Conservation (phyloP, 2,329 filamentous ascomycete genomes). For the Endocalyx cinctus region DNA sequence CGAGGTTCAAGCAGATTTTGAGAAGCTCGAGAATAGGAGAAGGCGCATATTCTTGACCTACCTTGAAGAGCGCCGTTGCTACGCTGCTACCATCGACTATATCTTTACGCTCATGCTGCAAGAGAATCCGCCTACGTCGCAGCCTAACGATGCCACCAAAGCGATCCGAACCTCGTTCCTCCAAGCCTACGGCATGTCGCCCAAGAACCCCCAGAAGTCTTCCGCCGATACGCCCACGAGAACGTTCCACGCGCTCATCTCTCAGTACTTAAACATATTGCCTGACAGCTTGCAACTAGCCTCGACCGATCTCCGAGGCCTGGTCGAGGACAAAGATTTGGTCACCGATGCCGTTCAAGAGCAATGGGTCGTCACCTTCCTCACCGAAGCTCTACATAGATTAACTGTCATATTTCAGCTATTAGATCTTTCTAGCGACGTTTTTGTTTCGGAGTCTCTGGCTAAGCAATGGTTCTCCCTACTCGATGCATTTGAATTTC, state of each 20-base stretch:
- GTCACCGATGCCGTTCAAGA: slow-evolving; percentile 20
- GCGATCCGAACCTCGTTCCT: slow-evolving; percentile 26
- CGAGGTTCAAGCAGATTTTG: slow-evolving; percentile 54
- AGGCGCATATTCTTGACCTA: slow-evolving; percentile 67
- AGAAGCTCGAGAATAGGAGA: slow-evolving; percentile 57
- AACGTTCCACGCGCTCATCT: slow-evolving; percentile 40
- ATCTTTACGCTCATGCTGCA: slow-evolving; percentile 46
- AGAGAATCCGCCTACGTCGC: slow-evolving; percentile 20
- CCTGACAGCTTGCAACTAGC: slow-evolving; percentile 45
- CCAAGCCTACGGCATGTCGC: slow-evolving; percentile 26
- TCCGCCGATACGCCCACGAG: slow-evolving; percentile 24
- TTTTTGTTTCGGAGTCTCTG: slow-evolving; percentile 53
- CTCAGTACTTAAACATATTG: slow-evolving; percentile 44
- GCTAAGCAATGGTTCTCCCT: slow-evolving; percentile 72
- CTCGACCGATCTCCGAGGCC: slow-evolving; percentile 41
- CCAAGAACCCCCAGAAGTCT: slow-evolving; percentile 22
- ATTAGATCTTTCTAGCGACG: slow-evolving; percentile 51
- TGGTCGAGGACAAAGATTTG: slow-evolving; percentile 43
- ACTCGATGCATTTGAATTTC: slow-evolving; percentile 63
- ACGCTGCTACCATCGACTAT: slow-evolving; percentile 60
- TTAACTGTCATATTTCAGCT: slow-evolving; percentile 70
- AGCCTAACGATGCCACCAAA: slow-evolving; percentile 20
- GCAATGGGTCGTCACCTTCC: slow-evolving; percentile 25
- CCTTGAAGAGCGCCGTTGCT: slow-evolving; percentile 64
- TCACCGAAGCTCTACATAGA: slow-evolving; percentile 67